phyloP scores from a whole-genome alignment of 169 alveolate species.

The Plasmodium inui region DNA sequence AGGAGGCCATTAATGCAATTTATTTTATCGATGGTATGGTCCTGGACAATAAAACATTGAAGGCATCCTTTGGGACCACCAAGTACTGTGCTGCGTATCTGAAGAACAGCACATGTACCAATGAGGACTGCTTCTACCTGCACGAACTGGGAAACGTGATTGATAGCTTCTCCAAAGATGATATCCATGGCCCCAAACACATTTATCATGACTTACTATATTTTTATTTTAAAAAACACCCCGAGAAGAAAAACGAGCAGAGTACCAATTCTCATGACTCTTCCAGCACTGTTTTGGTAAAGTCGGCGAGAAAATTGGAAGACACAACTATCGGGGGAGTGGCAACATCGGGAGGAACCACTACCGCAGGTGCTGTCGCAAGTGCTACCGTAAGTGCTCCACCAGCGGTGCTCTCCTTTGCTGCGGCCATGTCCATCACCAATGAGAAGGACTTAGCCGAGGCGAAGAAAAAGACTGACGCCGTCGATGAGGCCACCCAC shows the following conservation, averaged over 20 bases:
- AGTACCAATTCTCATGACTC: not conserved
- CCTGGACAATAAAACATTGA: constrained; percentile 89
- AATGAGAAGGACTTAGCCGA: not conserved
- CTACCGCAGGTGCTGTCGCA: not conserved
- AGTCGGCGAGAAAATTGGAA: not conserved
- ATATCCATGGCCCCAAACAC: constrained; percentile 74
- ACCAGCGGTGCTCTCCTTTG: not conserved
- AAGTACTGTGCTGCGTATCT: constrained; percentile 93
- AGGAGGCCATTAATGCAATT: constrained; percentile 93
- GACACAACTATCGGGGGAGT: not conserved
- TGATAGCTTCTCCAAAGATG: constrained; percentile 84
- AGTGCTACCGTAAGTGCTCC: not conserved
- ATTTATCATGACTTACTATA: constrained; percentile 74
- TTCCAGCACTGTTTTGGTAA: not conserved
- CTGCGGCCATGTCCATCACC: not conserved
- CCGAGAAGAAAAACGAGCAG: constrained; percentile 17
- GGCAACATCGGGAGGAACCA: not conserved
- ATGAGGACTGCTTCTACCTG: constrained; percentile 93
- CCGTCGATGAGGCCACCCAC: not conserved
- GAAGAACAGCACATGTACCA: constrained; percentile 89
- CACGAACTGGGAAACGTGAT: constrained; percentile 90
- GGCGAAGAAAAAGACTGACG: not conserved
- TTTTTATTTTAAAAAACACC: constrained; percentile 59
- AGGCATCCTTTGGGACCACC: constrained; percentile 95
- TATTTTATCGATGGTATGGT: constrained; percentile 91